These are phyloP conservation scores for Mycena rebaudengoi DNA, from an alignment of 768 basidiomycete genomes.

Conservation along the genomic window DNA sequence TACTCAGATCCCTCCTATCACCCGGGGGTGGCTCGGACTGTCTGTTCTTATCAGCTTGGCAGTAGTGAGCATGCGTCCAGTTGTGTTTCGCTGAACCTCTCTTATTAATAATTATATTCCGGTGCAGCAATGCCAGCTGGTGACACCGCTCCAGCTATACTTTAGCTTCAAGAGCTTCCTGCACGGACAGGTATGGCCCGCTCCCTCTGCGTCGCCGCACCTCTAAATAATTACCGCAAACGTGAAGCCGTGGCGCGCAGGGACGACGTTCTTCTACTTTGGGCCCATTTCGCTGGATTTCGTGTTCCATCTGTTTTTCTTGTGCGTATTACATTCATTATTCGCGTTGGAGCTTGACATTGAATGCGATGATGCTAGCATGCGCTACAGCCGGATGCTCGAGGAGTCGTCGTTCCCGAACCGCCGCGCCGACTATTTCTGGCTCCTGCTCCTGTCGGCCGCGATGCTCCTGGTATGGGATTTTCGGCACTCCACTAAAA, in stretches of 20 bases:
- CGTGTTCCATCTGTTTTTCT: constrained; percentile 98
- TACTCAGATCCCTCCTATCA: constrained; percentile 90
- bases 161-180: constrained; percentile 89
- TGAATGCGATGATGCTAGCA: constrained; percentile 59
- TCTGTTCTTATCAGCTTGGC: constrained; percentile 84
- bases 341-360: too few species aligned
- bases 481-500: neutral
- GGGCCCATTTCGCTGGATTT: constrained; percentile 94
- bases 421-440: constrained; percentile 92
- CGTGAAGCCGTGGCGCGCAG: constrained; percentile 81
- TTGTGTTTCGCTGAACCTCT: constrained; percentile 13
- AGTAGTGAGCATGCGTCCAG: constrained; percentile 66
- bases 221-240: neutral
- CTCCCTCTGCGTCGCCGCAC: constrained; percentile 3
- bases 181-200: constrained; percentile 68
- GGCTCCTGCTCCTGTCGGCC: constrained; percentile 88
- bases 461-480: constrained; percentile 84
- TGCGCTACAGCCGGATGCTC: constrained; percentile 96
- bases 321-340: constrained; percentile 62
- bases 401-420: constrained; percentile 97
- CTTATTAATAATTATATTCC: neutral
- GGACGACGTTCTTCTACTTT: constrained; percentile 97
- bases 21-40: constrained; percentile 84
- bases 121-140: constrained; percentile 87
- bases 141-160: constrained; percentile 92